Base-by-base conservation (phyloP, 768 basidiomycete genomes). In the Phylloporus arenicola region DNA sequence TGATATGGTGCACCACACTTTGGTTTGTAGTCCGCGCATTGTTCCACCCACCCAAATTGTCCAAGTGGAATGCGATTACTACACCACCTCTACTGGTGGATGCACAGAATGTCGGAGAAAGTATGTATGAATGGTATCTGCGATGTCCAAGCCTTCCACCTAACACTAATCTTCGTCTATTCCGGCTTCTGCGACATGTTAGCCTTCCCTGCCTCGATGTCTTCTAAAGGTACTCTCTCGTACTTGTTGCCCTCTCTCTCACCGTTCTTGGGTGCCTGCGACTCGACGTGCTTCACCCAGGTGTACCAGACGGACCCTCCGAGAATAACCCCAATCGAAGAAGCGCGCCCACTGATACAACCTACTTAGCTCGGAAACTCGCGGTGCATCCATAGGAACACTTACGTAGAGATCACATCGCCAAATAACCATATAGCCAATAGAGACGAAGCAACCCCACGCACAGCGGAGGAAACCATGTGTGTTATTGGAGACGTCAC, bases 401-500 rank as follows among this genome's bases (percentile, higher is more conserved):
- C 86, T 64, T 66, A 87, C 91, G 70, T 75, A 4, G 88, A 86
- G 57, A 97, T 81, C 51, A 89, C 64, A 43, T 98, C 94, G 24
- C 72, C 64, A 70, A 96, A 96, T 17, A 91, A 55, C 81, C 79
- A 87, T 66, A 87, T 75, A 20, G 84, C 90, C 13, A 96, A 74
- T 40, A 94, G 64, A 5, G 92, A 90, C n/a, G 86, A 90, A 1
- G 92, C 83, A 24, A 97, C 94, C 16, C 95, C 93, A 47, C 94
- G 87, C 4, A 95, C 91, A 17, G 95, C 94, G 11, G 92, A 92
- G 4, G 92, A 94, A 24, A 96, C 74, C 94, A 97, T 98, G 68
- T 98, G 94, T 3, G 94, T 94, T 65, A 97, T 92, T 13, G 94
- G 94, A 1, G 92, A 95, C 8, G 94, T 98, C 54, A 97, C 88